Percentiles rank a stretch among this genome's conserved stretches.
phyloP scores from a whole-genome alignment of 1,284 basidiomycete species.

The Papiliotrema terrestris region DNA sequence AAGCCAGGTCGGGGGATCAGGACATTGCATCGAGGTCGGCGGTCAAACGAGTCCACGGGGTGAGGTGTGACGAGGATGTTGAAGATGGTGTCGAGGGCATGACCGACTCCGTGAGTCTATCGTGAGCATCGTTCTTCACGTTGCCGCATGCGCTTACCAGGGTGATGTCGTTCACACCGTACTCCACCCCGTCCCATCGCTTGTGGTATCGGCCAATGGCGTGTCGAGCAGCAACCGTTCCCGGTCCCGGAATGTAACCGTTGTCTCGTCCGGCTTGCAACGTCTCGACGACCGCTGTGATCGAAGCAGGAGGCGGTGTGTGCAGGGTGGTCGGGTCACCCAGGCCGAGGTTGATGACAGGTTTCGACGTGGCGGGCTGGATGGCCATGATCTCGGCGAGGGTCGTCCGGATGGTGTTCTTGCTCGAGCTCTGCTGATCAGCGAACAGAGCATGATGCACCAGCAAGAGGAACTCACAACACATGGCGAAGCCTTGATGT shows the following conservation, averaged over 20 bases:
- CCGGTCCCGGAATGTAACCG: slow-evolving; percentile 42
- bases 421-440: slow-evolving; percentile 19
- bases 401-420: slow-evolving; percentile 37
- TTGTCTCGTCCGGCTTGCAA: slow-evolving; percentile 29
- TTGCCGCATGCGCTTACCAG: slow-evolving; percentile 21
- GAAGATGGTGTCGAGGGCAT: slow-evolving; percentile 38
- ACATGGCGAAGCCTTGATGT: slow-evolving; percentile 28
- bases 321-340: slow-evolving; percentile 47
- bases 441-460: not conserved
- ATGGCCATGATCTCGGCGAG: slow-evolving; percentile 30
- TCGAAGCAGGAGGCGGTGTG: slow-evolving; percentile 33
- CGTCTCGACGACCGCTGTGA: slow-evolving; percentile 32
- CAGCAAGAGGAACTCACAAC: slow-evolving; percentile 20
- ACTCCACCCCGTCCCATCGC: slow-evolving; percentile 37
- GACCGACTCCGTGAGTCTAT: slow-evolving; percentile 40
- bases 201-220: slow-evolving; percentile 46
- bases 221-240: slow-evolving; percentile 34
- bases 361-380: slow-evolving; percentile 24
- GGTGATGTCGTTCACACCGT: slow-evolving; percentile 28
- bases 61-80: slow-evolving; percentile 33
- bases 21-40: slow-evolving; percentile 27
- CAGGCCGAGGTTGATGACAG: slow-evolving; percentile 47
- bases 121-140: not conserved
- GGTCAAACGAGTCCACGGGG: slow-evolving; percentile 1
- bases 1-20: slow-evolving; percentile 46